Percentiles rank a stretch among this genome's conserved stretches.
These are phyloP conservation scores for Cyamopsis tetragonoloba DNA, from an alignment of 306 rosid genomes.

Conservation along the genomic window DNA sequence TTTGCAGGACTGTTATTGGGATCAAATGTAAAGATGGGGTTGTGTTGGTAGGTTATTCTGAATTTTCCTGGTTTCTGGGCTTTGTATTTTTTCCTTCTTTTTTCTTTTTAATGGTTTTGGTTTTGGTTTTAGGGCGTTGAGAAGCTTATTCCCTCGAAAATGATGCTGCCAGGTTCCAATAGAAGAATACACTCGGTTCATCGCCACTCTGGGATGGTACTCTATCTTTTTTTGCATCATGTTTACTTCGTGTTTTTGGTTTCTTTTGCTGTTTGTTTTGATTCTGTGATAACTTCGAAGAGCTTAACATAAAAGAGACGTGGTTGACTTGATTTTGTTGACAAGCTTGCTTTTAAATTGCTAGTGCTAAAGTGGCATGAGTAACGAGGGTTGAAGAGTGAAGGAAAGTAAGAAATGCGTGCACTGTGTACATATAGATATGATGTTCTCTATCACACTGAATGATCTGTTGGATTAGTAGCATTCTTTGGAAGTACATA, in stretches of 20 bases:
- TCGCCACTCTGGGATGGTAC: constrained; percentile 95
- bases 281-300: background rate
- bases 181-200: constrained; percentile 92
- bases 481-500: background rate
- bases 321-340: background rate
- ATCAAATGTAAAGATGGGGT: constrained; percentile 96
- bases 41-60: constrained; percentile 55
- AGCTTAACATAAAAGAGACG: background rate
- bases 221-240: background rate
- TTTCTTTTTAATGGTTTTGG: background rate
- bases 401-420: background rate
- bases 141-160: constrained; percentile 89
- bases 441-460: background rate
- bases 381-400: background rate
- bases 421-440: background rate
- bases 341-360: background rate
- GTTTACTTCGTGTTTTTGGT: background rate
- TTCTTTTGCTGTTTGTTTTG: background rate
- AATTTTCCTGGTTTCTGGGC: background rate
- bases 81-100: background rate
- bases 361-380: constrained; percentile 13
- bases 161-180: constrained; percentile 98
- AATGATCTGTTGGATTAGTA: background rate
- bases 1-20: constrained; percentile 90
- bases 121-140: constrained; percentile 71